phyloP scores from a whole-genome alignment of 2,329 filamentous ascomycete species.

The Penicillium sumatraense region DNA sequence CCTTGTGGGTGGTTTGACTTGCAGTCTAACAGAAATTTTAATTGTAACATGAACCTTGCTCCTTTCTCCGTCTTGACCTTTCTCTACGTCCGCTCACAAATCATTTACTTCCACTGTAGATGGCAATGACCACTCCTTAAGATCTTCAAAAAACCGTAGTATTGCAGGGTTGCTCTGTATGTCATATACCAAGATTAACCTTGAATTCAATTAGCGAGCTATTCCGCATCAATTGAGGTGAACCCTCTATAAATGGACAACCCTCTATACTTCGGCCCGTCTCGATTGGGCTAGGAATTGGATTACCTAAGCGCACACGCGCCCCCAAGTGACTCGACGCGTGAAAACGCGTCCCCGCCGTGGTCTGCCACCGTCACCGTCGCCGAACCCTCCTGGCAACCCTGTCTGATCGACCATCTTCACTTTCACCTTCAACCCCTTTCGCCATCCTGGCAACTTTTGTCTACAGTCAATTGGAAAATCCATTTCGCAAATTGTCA shows the following conservation, averaged over 20 bases:
- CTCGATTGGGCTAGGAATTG: neutral
- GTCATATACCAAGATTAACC: too few relatives aligned
- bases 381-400: neutral
- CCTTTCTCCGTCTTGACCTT: too few relatives aligned
- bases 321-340: neutral
- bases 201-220: too few relatives aligned
- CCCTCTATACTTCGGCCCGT: too few relatives aligned
- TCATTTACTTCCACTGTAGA: too few relatives aligned
- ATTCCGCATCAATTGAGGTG: too few relatives aligned
- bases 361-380: neutral
- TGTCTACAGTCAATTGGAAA: neutral
- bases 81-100: too few relatives aligned
- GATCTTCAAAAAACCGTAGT: neutral
- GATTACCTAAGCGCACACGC: neutral
- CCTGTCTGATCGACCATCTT: neutral
- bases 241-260: too few relatives aligned
- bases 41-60: conserved; percentile 14
- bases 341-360: neutral
- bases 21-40: conserved; percentile 18
- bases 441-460: neutral
- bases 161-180: too few relatives aligned
- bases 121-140: neutral
- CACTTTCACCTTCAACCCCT: neutral
- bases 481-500: too few relatives aligned
- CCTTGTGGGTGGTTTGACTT: conserved; percentile 8